Percentiles rank a stretch among this genome's conserved stretches.
phyloP scores from a whole-genome alignment of 2,329 filamentous ascomycete genomes.

The Aureobasidium uvarum region DNA sequence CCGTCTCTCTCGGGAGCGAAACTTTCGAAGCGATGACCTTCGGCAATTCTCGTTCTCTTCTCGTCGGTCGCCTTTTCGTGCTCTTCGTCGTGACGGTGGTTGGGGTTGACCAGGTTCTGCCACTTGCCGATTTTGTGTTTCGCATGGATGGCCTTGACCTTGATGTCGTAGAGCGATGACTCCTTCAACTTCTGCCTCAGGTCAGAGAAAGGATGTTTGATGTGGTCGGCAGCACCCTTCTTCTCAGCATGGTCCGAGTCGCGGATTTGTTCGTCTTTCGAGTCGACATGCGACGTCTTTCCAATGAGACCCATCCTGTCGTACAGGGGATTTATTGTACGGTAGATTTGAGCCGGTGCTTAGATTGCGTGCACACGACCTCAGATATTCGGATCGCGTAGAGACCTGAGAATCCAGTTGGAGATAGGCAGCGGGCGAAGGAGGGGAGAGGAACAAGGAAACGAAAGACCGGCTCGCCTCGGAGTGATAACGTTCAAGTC shows the following conservation, averaged over 20 bases:
- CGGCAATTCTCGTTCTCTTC: slow-evolving; percentile 69
- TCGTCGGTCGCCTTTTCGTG: slow-evolving; percentile 82
- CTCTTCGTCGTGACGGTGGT: slow-evolving; percentile 90
- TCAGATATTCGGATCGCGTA: background rate
- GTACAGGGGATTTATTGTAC: background rate
- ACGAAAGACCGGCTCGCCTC: slow-evolving; percentile 5
- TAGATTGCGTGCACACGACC: slow-evolving; percentile 9
- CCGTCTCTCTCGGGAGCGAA: slow-evolving; percentile 84
- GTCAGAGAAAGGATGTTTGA: slow-evolving; percentile 32
- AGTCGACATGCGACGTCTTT: slow-evolving; percentile 23
- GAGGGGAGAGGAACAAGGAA: background rate
- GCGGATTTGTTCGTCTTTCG: background rate
- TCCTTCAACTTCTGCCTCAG: slow-evolving; percentile 49
- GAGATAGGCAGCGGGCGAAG: background rate
- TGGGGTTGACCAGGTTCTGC: slow-evolving; percentile 70
- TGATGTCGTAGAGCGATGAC: slow-evolving; percentile 49
- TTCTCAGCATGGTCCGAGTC: background rate
- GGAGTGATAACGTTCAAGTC: slow-evolving; percentile 4
- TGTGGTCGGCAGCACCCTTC: slow-evolving; percentile 28
- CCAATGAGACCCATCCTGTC: slow-evolving; percentile 25
- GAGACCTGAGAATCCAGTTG: background rate
- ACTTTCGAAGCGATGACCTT: slow-evolving; percentile 80
- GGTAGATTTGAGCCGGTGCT: background rate
- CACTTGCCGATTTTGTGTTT: slow-evolving; percentile 65
- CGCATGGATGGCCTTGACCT: slow-evolving; percentile 56